These are phyloP conservation scores for Dianthus caryophyllus DNA, from an alignment of 148 eudicot species.

Conservation along the genomic window DNA sequence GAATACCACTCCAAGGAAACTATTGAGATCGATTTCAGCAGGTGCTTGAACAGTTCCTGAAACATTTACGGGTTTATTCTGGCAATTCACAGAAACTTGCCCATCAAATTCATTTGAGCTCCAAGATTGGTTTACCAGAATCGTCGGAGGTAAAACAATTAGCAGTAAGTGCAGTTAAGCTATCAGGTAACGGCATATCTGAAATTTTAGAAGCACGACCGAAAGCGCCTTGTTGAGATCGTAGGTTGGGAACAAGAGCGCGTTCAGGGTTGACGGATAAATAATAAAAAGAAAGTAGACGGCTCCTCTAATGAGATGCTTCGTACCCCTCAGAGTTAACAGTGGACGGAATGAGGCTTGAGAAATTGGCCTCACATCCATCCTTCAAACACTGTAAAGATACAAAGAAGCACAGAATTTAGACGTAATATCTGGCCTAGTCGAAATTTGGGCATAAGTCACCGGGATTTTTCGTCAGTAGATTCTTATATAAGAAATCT, in stretches of 20 bases:
- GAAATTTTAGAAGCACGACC: constrained; percentile 14
- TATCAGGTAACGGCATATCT: constrained; percentile 17
- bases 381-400: constrained; percentile 17
- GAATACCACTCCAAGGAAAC: constrained; percentile 13
- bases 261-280: constrained; percentile 13
- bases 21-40: constrained; percentile 13
- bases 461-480: background rate
- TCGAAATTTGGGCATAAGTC: background rate
- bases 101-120: background rate
- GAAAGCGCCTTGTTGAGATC: constrained; percentile 17
- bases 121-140: constrained; percentile 15
- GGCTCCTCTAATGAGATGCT: background rate
- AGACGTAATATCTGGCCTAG: background rate
- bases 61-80: background rate
- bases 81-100: background rate
- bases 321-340: constrained; percentile 14
- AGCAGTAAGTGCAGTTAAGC: constrained; percentile 20
- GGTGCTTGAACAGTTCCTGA: constrained; percentile 17
- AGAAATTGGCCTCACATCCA: background rate
- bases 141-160: constrained; percentile 7
- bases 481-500: background rate
- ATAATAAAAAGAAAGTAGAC: background rate
- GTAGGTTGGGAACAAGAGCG: constrained; percentile 7
- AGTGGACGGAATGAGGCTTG: background rate
- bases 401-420: constrained; percentile 1